Base-by-base conservation (phyloP, 208 protist species). In the Acanthamoeba rhysodes region DNA sequence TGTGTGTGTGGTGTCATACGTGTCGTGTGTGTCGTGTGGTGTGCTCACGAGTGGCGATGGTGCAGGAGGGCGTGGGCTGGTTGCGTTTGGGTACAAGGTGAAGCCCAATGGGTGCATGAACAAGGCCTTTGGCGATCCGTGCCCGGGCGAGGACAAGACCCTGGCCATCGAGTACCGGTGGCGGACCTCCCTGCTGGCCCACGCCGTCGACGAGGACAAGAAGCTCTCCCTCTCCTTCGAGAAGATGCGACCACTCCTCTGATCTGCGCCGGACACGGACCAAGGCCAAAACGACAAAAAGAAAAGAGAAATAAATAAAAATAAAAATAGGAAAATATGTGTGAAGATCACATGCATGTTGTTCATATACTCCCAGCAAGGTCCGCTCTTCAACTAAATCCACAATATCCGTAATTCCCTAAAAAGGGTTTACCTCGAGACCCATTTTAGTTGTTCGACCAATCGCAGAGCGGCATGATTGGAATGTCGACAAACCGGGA, bases 81-180 rank as follows among this genome's bases (percentile, higher is more conserved):
- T 16, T 0, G 85, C 85, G 8, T 92, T 92, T 70, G 85, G 85
- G 5, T 92, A 92, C 45, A 74, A 10, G 8, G 8, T 92, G 16
- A 85, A 85, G 76, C 76, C 76, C 41, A 85, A 85, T 29, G 76
- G 76, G 45, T 85, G 76, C 76, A 85, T 85, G 76, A 85, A 85
- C 76, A 50, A 57, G 41, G 76, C 29, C 27, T 85, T 85, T 57
- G 76, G 76, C 41, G 85, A 92, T 74, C 85, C 85, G 6, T 66
- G 59, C 22, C 85, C 53, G 7, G 85, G 85, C 57, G 29, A 92
- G 85, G 85, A 92, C 62, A 92, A 92, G 57, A 48, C 32, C 16
- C 62, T 92, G 29, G 22, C 85, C 85, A 41, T 92, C 34, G 85
- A 92, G 27, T 92, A 92, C 85, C 29, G 85, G 18, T 92, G 85